phyloP scores from a whole-genome alignment of 2,329 filamentous ascomycete genomes.

The Parascedosporium putredinis region DNA sequence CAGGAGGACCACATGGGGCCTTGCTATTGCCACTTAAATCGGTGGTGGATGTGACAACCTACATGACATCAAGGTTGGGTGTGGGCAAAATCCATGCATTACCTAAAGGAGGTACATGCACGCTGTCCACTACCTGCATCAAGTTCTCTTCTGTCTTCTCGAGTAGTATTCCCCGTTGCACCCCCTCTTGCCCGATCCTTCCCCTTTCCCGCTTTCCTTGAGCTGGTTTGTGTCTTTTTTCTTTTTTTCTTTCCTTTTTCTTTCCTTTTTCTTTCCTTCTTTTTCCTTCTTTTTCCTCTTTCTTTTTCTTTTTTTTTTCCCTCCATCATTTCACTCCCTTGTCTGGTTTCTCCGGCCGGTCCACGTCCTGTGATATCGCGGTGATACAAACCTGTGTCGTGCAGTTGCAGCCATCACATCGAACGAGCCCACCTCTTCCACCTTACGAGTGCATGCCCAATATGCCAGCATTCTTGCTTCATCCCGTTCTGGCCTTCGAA shows the following conservation, averaged over 20 bases:
- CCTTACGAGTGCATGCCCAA: too few relatives aligned
- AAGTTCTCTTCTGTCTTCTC: neutral
- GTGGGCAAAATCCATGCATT: neutral
- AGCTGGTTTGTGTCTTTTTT: too few relatives aligned
- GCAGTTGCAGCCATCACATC: neutral
- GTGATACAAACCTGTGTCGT: neutral
- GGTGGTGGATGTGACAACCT: neutral
- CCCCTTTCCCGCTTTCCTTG: too few relatives aligned
- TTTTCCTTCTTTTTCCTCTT: too few relatives aligned
- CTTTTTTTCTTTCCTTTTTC: too few relatives aligned
- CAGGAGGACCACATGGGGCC: neutral
- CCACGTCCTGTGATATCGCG: neutral
- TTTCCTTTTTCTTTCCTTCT: too few relatives aligned
- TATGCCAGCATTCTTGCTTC: too few relatives aligned
- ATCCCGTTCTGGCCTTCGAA: too few relatives aligned
- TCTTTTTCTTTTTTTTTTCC: neutral
- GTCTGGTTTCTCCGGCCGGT: neutral
- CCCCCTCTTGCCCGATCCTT: too few relatives aligned
- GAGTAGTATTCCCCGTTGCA: neutral
- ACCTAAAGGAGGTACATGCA: neutral
- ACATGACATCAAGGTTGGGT: neutral
- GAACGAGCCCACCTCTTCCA: too few relatives aligned
- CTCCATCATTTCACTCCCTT: neutral
- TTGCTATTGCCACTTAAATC: neutral
- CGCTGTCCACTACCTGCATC: neutral